Base-by-base conservation (phyloP, 441 rosid species). In the Aleurites moluccanus region DNA sequence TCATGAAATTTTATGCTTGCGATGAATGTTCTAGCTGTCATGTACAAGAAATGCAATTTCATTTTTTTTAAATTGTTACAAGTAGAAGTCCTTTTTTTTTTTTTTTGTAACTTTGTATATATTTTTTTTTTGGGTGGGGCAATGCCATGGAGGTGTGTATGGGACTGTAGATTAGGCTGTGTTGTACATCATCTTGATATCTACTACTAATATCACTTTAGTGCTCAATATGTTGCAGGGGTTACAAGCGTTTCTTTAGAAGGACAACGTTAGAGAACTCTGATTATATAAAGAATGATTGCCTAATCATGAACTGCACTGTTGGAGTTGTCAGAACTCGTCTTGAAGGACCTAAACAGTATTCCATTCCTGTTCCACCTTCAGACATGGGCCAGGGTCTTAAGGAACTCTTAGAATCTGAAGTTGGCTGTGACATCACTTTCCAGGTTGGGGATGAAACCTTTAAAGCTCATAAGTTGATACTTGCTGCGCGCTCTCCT, bases 311-410 rank as follows among this genome's bases (percentile, higher is more conserved):
- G 80, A 88, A 85, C 81, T 92, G 97, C 76, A 92, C 96, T 42
- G 97, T 91, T 79, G 97, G 97, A 9, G 96, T 89, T 63, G 96
- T 92, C 61, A 87, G 88, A 83, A 83, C 88, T 55, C 92, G 88
- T 64, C 83, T 83, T 8, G 92, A 92, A 77, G 91, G 90, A 68
- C 97, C 98, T 2, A 94, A 89, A 77, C 88, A 83, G 64, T 88
- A 82, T 79, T 80, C 81, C 47, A 87, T 94, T 73, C 64, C 85
- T 65, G 72, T 90, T 49, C 90, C 91, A 0, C 87, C 85, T 4
- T 94, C 97, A 23, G 84, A 90, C 81, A 91, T 94, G 93, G 97
- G 92, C 55, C 87, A 83, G 77, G 87, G 88, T 59, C 82, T 92
- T 69, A 90, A 85, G 80, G 88, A 85, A 68, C 80, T 94, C 82